Conservation (phyloP, 2,329 filamentous ascomycete genomes). For the Ceratocystis huliohia region DNA sequence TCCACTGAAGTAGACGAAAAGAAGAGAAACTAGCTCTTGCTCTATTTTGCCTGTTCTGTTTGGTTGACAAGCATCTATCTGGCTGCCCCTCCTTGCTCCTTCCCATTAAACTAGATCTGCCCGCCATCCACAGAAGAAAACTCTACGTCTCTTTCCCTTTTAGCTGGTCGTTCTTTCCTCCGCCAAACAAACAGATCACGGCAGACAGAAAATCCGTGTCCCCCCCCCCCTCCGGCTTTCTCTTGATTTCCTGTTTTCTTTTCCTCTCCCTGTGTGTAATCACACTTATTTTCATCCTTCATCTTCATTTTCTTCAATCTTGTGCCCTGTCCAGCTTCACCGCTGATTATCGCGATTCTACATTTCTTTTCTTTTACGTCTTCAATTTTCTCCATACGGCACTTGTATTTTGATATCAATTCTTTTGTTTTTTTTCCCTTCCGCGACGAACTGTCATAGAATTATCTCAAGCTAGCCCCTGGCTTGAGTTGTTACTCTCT, state of each 20-base stretch:
- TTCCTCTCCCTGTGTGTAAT: background rate
- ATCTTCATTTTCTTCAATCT: background rate
- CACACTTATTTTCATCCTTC: background rate
- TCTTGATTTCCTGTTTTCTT: background rate
- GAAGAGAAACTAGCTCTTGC: background rate
- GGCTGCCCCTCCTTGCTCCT: conserved; percentile 1
- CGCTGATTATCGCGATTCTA: conserved; percentile 4
- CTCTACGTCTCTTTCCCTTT: background rate
- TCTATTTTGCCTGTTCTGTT: background rate
- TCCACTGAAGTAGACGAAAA: too few relatives aligned
- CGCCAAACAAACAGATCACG: conserved; percentile 5
- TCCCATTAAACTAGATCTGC: background rate
- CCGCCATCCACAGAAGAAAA: background rate
- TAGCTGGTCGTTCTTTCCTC: background rate
- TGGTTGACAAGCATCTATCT: background rate
- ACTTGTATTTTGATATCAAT: conserved; percentile 14
- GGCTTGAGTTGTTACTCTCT: background rate
- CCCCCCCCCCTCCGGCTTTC: background rate
- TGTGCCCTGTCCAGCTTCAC: background rate
- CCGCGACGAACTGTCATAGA: conserved; percentile 15
- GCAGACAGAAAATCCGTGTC: background rate
- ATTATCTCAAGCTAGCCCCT: background rate
- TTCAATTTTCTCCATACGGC: background rate
- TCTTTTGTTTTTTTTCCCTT: conserved; percentile 13
- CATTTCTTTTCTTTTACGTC: background rate